phyloP scores from a whole-genome alignment of 352 stramenopile species.

The Plasmopara halstedii region DNA sequence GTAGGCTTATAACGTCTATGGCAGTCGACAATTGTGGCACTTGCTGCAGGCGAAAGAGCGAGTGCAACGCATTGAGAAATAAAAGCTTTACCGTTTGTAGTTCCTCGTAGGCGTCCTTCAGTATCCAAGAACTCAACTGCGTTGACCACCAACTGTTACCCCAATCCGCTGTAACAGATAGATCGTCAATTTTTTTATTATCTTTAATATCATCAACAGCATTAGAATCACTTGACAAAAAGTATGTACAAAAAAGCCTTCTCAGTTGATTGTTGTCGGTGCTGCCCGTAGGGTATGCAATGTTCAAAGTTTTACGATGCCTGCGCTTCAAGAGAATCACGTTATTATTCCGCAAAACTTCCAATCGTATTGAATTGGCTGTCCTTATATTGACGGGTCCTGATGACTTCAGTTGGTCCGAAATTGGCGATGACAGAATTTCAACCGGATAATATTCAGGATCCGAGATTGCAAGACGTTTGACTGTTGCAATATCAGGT shows the following conservation, averaged over 20 bases:
- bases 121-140: slow-evolving; percentile 17
- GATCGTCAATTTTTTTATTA: slow-evolving; percentile 7
- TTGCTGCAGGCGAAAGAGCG: slow-evolving; percentile 49
- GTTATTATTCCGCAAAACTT: slow-evolving; percentile 47
- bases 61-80: slow-evolving; percentile 43
- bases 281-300: slow-evolving; percentile 11
- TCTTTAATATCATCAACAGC: slow-evolving; percentile 16
- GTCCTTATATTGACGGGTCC: slow-evolving; percentile 14
- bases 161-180: slow-evolving; percentile 18
- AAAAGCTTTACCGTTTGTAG: slow-evolving; percentile 26
- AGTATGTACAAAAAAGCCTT: slow-evolving; percentile 27
- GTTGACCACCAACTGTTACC: slow-evolving; percentile 29
- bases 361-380: slow-evolving; percentile 50
- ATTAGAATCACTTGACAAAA: slow-evolving; percentile 4
- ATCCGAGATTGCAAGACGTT: slow-evolving; percentile 42
- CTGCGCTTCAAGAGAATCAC: slow-evolving; percentile 56
- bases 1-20: slow-evolving; percentile 35
- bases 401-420: slow-evolving; percentile 1
- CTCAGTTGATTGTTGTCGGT: slow-evolving; percentile 23
- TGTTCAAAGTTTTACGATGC: slow-evolving; percentile 12
- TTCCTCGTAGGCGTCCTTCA: slow-evolving; percentile 29
- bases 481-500: slow-evolving; percentile 48
- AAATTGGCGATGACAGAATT: slow-evolving; percentile 28
- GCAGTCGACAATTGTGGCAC: slow-evolving; percentile 26
- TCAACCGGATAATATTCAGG: slow-evolving; percentile 61